phyloP scores from a whole-genome alignment of 129 eudicot genomes.

The Centella asiatica region DNA sequence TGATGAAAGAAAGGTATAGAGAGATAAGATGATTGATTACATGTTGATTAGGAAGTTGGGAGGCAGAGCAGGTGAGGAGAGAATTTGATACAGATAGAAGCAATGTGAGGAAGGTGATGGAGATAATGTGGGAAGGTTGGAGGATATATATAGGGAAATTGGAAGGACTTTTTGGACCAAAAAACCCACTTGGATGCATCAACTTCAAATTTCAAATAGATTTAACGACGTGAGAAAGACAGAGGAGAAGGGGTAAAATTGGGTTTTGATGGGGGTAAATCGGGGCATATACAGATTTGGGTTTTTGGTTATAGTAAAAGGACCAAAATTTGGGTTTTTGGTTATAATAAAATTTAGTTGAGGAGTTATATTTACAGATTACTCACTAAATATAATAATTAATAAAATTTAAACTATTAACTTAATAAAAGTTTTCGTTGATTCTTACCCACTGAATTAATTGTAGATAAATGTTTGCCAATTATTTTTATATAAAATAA shows the following conservation, averaged over 20 bases:
- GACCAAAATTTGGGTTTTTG: too few relatives aligned
- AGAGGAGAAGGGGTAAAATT: not conserved
- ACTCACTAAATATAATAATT: too few relatives aligned
- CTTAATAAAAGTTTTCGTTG: too few relatives aligned
- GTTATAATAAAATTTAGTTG: too few relatives aligned
- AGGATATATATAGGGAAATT: constrained; percentile 27
- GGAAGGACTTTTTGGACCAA: constrained; percentile 25
- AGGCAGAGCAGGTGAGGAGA: constrained; percentile 3
- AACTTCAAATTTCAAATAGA: not conserved
- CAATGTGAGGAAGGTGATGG: constrained; percentile 2
- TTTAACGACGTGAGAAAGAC: not conserved
- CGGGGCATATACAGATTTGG: too few relatives aligned
- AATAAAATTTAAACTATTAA: too few relatives aligned
- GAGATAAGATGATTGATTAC: constrained; percentile 13
- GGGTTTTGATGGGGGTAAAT: not conserved
- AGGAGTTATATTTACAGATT: too few relatives aligned
- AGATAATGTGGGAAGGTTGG: constrained; percentile 4
- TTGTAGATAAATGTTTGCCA: too few relatives aligned
- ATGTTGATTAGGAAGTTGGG: not conserved
- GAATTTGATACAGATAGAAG: not conserved
- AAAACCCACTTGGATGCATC: not conserved
- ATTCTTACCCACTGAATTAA: too few relatives aligned
- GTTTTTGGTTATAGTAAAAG: too few relatives aligned
- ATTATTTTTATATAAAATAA: too few relatives aligned
- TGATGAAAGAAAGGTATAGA: not conserved